These are phyloP conservation scores for Perkinsus marinus DNA, from an alignment of 169 alveolate genomes.

Conservation along the genomic window DNA sequence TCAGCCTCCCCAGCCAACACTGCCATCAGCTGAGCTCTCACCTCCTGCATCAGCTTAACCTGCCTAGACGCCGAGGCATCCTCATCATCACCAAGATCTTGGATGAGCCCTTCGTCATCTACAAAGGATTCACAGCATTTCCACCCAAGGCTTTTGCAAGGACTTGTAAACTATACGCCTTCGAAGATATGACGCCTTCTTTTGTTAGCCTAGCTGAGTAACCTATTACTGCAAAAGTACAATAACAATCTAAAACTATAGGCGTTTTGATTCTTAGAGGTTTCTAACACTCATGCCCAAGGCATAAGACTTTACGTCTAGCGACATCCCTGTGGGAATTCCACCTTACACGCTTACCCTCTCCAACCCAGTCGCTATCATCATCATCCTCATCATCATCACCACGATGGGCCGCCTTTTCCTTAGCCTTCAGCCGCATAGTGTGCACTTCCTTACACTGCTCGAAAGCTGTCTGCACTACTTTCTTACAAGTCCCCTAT, in stretches of 20 bases:
- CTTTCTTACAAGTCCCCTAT: not conserved
- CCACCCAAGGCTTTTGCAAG: not conserved
- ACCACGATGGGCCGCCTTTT: not conserved
- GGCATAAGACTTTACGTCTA: too few relatives aligned
- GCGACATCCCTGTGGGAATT: too few relatives aligned
- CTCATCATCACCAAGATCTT: not conserved
- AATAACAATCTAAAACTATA: too few relatives aligned
- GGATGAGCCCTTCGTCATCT: not conserved
- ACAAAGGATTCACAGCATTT: not conserved
- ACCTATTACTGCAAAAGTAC: too few relatives aligned
- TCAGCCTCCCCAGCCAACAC: not conserved
- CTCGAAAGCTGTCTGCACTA: not conserved
- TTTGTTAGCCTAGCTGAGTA: too few relatives aligned
- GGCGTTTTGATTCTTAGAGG: too few relatives aligned
- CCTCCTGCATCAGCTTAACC: not conserved
- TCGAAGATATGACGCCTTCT: too few relatives aligned
- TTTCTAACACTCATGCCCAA: too few relatives aligned
- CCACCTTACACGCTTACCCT: too few relatives aligned
- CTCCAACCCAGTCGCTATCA: not conserved
- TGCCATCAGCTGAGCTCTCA: not conserved
- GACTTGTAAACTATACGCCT: too few relatives aligned
- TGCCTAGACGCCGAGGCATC: not conserved
- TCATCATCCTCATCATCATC: not conserved
- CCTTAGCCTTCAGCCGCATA: not conserved
- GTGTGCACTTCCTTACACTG: not conserved